Percentiles rank a stretch among this genome's conserved stretches.
phyloP scores from a whole-genome alignment of 441 rosid genomes.

The Cnidoscolus chayamansa region DNA sequence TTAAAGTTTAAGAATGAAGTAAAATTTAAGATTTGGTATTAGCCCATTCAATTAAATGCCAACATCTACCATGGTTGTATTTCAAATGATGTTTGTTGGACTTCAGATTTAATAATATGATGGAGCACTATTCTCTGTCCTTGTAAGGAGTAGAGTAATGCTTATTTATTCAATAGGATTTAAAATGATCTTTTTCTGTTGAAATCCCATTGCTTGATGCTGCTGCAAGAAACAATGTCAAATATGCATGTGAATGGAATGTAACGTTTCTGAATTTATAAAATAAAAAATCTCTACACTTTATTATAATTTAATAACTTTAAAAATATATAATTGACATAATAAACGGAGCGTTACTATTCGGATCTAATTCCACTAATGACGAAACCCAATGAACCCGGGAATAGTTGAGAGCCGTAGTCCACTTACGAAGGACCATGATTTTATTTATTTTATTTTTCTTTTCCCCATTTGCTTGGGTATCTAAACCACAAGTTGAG shows the following conservation, averaged over 20 bases:
- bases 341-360: no score
- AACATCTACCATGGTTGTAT: neutral
- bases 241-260: no score
- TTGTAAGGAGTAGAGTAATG: no score
- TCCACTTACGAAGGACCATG: neutral
- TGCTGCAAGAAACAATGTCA: no score
- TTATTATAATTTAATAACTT: no score
- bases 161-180: no score
- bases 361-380: neutral
- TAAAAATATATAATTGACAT: no score
- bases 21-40: neutral
- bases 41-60: neutral
- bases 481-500: neutral
- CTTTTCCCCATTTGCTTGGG: neutral
- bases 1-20: neutral
- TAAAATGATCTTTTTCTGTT: no score
- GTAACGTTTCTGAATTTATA: no score
- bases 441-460: neutral
- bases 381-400: neutral
- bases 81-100: neutral
- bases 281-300: no score
- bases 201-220: neutral
- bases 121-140: neutral
- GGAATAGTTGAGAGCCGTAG: neutral
- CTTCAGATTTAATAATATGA: neutral